These are phyloP conservation scores for Yamadazyma kitorensis DNA, from an alignment of 805 yeast genomes.

Conservation along the genomic window DNA sequence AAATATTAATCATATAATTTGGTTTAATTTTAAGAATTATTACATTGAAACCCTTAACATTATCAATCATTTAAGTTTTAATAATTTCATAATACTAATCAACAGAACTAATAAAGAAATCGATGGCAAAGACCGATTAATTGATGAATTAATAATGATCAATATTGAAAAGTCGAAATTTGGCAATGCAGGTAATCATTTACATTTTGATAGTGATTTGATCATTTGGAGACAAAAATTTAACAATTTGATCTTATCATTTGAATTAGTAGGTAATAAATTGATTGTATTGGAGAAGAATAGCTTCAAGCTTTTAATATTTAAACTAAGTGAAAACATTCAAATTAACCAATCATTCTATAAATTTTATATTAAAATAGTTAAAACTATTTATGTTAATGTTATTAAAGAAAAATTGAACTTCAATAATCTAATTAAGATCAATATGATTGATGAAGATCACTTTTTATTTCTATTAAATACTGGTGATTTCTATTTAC, in stretches of 20 bases:
- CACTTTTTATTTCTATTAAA: constrained; percentile 35
- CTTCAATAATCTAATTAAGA: constrained; percentile 20
- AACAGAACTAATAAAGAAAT: constrained; percentile 23
- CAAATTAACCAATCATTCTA: constrained; percentile 12
- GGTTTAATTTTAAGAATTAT: constrained; percentile 38
- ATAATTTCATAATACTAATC: constrained; percentile 31
- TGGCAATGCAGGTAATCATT: constrained; percentile 32
- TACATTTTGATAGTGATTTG: constrained; percentile 36
- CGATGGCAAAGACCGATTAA: constrained; percentile 15
- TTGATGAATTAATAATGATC: constrained; percentile 37
- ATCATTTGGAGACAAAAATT: constrained; percentile 32
- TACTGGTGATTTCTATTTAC: constrained; percentile 38
- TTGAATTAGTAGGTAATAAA: constrained; percentile 8
- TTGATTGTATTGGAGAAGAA: constrained; percentile 10
- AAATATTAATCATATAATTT: constrained; percentile 31
- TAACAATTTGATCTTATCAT: constrained; percentile 3
- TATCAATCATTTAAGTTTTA: constrained; percentile 33
- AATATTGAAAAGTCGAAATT: constrained; percentile 28
- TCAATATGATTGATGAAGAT: constrained; percentile 23
- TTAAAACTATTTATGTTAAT: constrained; percentile 32
- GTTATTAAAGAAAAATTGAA: constrained; percentile 26
- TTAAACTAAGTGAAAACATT: constrained; percentile 9
- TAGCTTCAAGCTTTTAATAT: constrained; percentile 8
- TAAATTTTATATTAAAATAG: constrained; percentile 27
- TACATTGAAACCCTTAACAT: constrained; percentile 32